phyloP scores from a whole-genome alignment of 495 filamentous ascomycete species.

The Tuber borchii region DNA sequence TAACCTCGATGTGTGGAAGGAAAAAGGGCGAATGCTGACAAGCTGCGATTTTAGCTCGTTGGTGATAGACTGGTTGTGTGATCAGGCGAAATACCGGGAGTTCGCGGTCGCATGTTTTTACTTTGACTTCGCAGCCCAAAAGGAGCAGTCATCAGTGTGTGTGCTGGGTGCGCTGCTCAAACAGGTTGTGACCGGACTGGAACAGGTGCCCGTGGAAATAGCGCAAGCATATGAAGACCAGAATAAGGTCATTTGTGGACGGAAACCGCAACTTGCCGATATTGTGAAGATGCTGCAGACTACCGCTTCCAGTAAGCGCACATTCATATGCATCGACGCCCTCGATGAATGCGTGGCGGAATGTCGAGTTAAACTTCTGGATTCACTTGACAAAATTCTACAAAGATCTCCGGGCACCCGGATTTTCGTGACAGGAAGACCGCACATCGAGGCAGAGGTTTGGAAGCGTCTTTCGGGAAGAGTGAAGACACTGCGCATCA shows the following conservation, averaged over 20 bases:
- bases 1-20: background rate
- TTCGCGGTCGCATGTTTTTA: background rate
- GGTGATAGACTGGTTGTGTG: background rate
- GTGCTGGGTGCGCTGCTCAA: background rate
- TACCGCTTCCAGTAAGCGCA: background rate
- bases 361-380: background rate
- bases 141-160: background rate
- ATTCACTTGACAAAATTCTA: background rate
- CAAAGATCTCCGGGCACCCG: background rate
- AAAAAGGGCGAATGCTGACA: background rate
- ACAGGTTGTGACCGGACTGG: background rate
- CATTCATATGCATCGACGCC: background rate
- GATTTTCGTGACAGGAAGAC: too few species aligned
- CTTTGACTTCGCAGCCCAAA: background rate
- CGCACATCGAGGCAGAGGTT: too few species aligned
- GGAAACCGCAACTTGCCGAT: background rate
- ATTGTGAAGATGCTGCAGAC: background rate
- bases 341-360: background rate
- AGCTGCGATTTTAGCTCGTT: background rate
- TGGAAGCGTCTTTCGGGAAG: too few species aligned
- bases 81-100: background rate
- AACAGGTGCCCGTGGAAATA: background rate
- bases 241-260: background rate
- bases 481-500: too few species aligned
- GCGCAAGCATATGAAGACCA: background rate